Evolutionary conservation across 2,329 filamentous ascomycete genomes (phyloP), one percentile per base, ranked within the genome.

Genomic region (Raffaelea ambrosiae): DNA sequence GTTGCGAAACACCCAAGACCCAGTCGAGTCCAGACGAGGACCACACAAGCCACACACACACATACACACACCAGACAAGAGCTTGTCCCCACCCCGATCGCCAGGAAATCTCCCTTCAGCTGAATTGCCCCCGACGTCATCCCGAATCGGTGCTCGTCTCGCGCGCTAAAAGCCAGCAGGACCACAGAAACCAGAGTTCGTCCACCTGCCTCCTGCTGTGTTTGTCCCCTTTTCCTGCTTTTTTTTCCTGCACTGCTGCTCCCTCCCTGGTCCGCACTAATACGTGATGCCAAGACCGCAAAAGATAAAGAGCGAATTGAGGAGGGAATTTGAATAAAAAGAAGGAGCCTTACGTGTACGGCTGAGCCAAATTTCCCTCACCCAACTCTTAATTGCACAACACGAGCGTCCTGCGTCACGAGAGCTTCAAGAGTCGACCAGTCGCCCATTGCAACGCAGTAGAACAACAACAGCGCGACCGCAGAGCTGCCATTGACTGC

Each of bases 91-190:
- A 44, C 45, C n/a, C 40, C 41, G 47, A 49, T 51, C 44, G 23
- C 36, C 29, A 41, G 11, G 22, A 5, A 9, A 22, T 23, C 20
- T 23, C 20, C 40, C 11, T 40, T 22, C 39, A 41, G 40, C 35
- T 38, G 35, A 38, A n/a, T 5, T n/a, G 35, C 31, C 22, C n/a
- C 22, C 50, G 50, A 52, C 47, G 47, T 51, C 50, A 51, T 51
- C 41, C 44, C 41, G 44, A 49, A 51, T 47, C 36, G 43, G 46
- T 26, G 11, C 35, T 47, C 18, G 47, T 41, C 42, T 18, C 14
- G 19, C 39, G 50, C 50, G 44, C 35, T 38, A 38, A 52, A 44
- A 45, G 43, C 36, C 16, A 43, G 21, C 43, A 19, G 29, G 42
- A 29, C 40, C 48, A 44, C 44, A 43, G 35, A 22, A 35, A 41